phyloP scores from a whole-genome alignment of 1,139 yeast genomes.

The Candida mesenterica region DNA sequence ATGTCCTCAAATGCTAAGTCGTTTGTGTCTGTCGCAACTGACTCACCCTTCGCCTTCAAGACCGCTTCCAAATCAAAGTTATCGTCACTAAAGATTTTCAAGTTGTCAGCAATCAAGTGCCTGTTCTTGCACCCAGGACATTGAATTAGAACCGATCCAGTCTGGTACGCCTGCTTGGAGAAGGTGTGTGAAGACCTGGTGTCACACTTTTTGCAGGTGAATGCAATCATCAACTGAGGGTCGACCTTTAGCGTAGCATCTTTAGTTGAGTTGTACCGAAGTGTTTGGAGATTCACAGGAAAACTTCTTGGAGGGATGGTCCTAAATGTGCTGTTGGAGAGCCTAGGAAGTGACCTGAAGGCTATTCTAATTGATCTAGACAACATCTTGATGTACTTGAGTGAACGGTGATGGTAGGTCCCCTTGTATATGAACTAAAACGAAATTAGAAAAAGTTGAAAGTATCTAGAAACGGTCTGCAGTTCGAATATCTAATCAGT shows the following conservation, averaged over 20 bases:
- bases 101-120: constrained; percentile 90
- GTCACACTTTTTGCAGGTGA: constrained; percentile 87
- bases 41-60: constrained; percentile 73
- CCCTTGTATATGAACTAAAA: too few relatives aligned
- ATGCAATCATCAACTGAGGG: constrained; percentile 82
- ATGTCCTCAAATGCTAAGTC: constrained; percentile 72
- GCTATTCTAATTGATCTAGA: too few relatives aligned
- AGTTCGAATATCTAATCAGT: too few relatives aligned
- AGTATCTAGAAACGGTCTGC: too few relatives aligned
- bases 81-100: constrained; percentile 77
- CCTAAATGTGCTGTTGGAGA: too few relatives aligned
- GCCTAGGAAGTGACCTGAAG: too few relatives aligned
- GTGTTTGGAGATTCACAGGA: too few relatives aligned
- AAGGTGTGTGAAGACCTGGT: constrained; percentile 83
- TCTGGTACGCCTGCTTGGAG: constrained; percentile 85
- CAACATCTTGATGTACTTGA: too few relatives aligned
- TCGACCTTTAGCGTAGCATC: constrained; percentile 39
- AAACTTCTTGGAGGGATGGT: too few relatives aligned
- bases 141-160: constrained; percentile 84
- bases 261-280: too few relatives aligned
- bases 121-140: constrained; percentile 90
- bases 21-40: constrained; percentile 57
- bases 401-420: too few relatives aligned
- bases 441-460: too few relatives aligned
- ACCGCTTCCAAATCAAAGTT: constrained; percentile 77